Base-by-base conservation (phyloP, 1,284 basidiomycete species). In the Termitomyces sp. region DNA sequence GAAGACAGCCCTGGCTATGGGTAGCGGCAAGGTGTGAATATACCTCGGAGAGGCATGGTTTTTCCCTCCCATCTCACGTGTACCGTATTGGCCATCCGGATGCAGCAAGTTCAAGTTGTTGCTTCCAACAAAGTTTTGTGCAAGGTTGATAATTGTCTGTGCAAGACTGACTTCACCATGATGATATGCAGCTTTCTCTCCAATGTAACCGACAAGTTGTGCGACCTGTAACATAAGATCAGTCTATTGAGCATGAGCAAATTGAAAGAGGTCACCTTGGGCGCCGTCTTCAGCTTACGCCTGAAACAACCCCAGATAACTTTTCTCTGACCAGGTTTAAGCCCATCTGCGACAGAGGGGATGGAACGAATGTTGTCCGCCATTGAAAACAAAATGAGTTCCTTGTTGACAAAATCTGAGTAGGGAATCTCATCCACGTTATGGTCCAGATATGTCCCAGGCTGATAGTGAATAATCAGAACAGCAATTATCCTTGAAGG, bases 291-390 rank as follows among this genome's bases (percentile, higher is more conserved):
- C 60, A 98, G 74, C 62, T 98, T 98, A 58, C 92, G 85, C 74
- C 93, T 96, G 81, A 98, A 99, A 72, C 91, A 94, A 63, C 81
- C 91, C 81, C 92, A 99, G 34, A 99, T 82, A 53, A 99, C 92
- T 71, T 99, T 99, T 53, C 97, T 82, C 69, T 99, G 97, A 71
- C 95, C 96, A n/a, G 97, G 97, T 72, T 99, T 99, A 61, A 99
- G 78, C 34, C 97, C 97, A 68, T 99, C 97, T 5, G 89, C 87
- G 13, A 94, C 83, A 0, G 91, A 94, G 17, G 97, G 92, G 63
- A 99, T 95, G 17, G 96, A 95, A 64, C 94, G 92, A 64, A 98
- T 83, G 64, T 97, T 97, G 70, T 99, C 97, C 3, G 97, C 97
- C 94, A 99, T 98, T 2, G 96, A 99, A 81, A 99, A 99, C 28